Evolutionary conservation across 208 protist genomes (phyloP).

Genomic region (Trichomonas tenax): DNA sequence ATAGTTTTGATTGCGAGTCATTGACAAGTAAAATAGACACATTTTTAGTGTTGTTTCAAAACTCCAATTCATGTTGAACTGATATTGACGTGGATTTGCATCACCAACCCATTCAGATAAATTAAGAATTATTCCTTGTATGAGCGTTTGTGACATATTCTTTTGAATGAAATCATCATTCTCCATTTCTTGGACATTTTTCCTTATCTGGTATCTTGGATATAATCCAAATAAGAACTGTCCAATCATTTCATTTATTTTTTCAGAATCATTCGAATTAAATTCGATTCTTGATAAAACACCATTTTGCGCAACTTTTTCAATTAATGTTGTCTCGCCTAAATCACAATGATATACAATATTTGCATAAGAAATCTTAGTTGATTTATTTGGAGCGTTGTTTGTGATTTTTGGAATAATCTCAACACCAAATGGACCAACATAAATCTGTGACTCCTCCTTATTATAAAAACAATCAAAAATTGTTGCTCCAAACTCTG

Average conservation of each 20-base stretch:
- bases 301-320: not conserved
- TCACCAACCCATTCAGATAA: not conserved
- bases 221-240: not conserved
- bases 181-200: not conserved
- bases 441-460: not conserved
- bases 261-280: not conserved
- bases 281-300: not conserved
- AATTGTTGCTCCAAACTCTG: not conserved
- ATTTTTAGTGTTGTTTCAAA: not conserved
- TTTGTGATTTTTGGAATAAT: not conserved
- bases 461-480: not conserved
- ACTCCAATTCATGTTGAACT: not conserved
- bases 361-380: not conserved
- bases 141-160: not conserved
- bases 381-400: not conserved
- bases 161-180: not conserved
- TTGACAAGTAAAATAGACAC: not conserved
- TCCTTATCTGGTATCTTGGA: not conserved
- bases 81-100: not conserved
- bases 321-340: not conserved
- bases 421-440: not conserved
- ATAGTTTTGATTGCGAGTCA: not conserved
- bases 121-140: not conserved
- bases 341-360: not conserved
- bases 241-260: not conserved